phyloP scores from a whole-genome alignment of 1,284 basidiomycete genomes.

The Trichosporon faecale region DNA sequence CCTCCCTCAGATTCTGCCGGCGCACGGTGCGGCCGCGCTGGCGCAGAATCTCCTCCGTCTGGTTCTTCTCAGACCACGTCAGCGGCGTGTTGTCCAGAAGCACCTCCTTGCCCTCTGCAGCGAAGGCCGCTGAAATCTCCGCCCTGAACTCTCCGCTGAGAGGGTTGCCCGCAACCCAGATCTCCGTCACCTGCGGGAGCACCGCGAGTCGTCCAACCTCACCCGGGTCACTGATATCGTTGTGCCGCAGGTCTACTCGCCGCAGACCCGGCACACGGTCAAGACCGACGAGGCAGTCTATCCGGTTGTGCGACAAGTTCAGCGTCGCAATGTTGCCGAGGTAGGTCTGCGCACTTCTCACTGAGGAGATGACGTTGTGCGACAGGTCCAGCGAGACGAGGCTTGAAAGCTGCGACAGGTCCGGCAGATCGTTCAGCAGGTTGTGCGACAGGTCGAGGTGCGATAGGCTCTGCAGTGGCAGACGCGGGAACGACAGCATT shows the following conservation, averaged over 20 bases:
- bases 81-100: slow-evolving; percentile 70
- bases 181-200: slow-evolving; percentile 69
- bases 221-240: slow-evolving; percentile 73
- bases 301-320: slow-evolving; percentile 78
- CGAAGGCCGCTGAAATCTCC: slow-evolving; percentile 76
- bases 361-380: slow-evolving; percentile 94
- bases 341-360: slow-evolving; percentile 77
- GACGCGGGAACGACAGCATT: slow-evolving; percentile 44
- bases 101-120: slow-evolving; percentile 66
- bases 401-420: slow-evolving; percentile 66
- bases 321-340: slow-evolving; percentile 73
- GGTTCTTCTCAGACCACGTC: slow-evolving; percentile 64
- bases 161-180: slow-evolving; percentile 79
- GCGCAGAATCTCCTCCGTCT: slow-evolving; percentile 40
- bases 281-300: slow-evolving; percentile 88
- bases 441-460: slow-evolving; percentile 87
- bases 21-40: not conserved
- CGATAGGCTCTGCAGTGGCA: slow-evolving; percentile 80
- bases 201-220: slow-evolving; percentile 81
- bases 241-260: slow-evolving; percentile 80
- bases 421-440: slow-evolving; percentile 63
- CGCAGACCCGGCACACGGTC: slow-evolving; percentile 80
- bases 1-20: not conserved
- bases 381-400: slow-evolving; percentile 83
- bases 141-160: slow-evolving; percentile 71